Evolutionary conservation across 768 basidiomycete species (phyloP), one percentile per base, ranked within the genome.

Genomic region (Leccinum barrowsii): DNA sequence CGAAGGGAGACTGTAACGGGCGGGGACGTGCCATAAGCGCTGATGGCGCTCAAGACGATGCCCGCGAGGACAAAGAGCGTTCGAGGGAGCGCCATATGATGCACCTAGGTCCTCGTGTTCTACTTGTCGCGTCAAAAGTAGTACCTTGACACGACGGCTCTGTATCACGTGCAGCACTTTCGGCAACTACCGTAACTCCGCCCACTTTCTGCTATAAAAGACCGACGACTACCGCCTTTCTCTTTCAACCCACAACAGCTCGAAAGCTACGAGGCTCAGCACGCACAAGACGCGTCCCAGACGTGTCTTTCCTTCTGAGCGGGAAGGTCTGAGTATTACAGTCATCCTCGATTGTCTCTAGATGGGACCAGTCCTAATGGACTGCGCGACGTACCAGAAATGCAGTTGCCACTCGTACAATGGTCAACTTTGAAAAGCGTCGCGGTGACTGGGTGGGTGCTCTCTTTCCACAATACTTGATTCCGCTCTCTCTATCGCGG

Each of bases 311-410:
- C 34, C 46, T 71, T 42, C 61, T 67, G 74, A 72, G 71, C 64
- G 65, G 72, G 69, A 73, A 67, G 68, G 72, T 73, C 68, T 73
- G 72, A 74, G 63, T 51, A 50, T 66, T 54, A 22, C 57, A 49
- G 69, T 68, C 70, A 65, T 52, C 67, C 67, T 60, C 44, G 68
- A 74, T 64, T 50, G 71, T 70, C 69, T 61, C 71, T 65, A 62
- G 57, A 62, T 3, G 65, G 60, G 70, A 63, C 67, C 59, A 55
- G 69, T 63, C 68, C 42, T 69, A 21, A 67, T 12, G 59, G 65
- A 56, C 67, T 59, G 64, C 56, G 63, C 63, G 66, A 61, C 66
- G 59, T 67, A 75, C 65, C 63, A 70, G 73, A 67, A 67, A 74
- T 12, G 2, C 69, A 59, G 70, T 60, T 65, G 56, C 61, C 55